Base-by-base conservation (phyloP, 176 grass and related monocot species). In the Oryza coarctata region DNA sequence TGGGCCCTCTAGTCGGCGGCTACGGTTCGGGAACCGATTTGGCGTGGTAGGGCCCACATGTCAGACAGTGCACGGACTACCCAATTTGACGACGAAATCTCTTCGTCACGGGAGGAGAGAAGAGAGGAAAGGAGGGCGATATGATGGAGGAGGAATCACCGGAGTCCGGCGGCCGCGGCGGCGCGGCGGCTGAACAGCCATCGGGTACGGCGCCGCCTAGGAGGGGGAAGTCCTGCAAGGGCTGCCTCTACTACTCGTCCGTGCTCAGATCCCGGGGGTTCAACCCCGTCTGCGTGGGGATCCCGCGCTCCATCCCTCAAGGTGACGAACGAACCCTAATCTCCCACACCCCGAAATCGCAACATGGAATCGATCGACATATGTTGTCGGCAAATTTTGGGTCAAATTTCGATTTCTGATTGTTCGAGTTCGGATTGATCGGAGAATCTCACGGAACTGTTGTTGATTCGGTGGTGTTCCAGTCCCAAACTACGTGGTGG, bases 171-270 rank as follows among this genome's bases (percentile, higher is more conserved):
- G 91, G 69, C 27, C 81, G 68, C 33, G 33, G 69, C 27, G 84
- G 68, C 33, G 33, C 63, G 80, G 43, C 80, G 45, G 43, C 50
- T 6, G 78, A 61, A 45, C 58, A 29, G 2, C n/a, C 74, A 34
- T 70, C 63, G 18, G 61, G 33, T 2, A 30, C 31, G 39, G 44
- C 34, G n/a, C 60, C 49, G 23, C 70, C 70, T 33, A 43, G 65
- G 33, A 97, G 94, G 74, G 95, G 95, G 11, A 98, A 93, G 75
- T 98, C 95, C 8, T 98, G 95, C 88, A 98, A 94, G 78, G 95
- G 95, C 12, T 94, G 92, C 76, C 90, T 98, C 60, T 98, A 94
- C 84, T 98, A 98, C 81, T 94, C 92, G 12, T 98, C 92, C 29
- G 29, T 85, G 69, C 92, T 92, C 81, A 93, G 87, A 77, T 91